Percentiles rank a stretch among this genome's conserved stretches.
phyloP scores from a whole-genome alignment of 177 flowering plant species.

The Vitis hybrid region DNA sequence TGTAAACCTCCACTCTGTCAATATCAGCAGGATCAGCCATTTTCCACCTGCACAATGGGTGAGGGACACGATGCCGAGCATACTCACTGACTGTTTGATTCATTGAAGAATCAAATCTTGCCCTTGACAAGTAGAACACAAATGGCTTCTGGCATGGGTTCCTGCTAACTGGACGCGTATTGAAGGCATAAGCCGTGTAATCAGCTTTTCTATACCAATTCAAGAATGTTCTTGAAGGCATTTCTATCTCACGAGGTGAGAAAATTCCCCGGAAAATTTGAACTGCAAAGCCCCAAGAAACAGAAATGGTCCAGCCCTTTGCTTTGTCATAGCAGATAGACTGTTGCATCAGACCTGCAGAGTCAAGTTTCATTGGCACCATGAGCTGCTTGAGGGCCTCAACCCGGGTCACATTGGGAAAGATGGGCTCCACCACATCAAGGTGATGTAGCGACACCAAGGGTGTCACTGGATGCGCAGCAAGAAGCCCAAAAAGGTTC shows the following conservation, averaged over 20 bases:
- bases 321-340: slow-evolving; percentile 71
- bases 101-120: slow-evolving; percentile 21
- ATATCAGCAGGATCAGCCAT: slow-evolving; percentile 62
- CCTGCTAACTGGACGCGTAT: slow-evolving; percentile 78
- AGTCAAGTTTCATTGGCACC: slow-evolving; percentile 56
- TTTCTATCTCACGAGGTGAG: slow-evolving; percentile 81
- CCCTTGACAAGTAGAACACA: slow-evolving; percentile 62
- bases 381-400: slow-evolving; percentile 49
- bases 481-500: slow-evolving; percentile 66
- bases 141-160: slow-evolving; percentile 87
- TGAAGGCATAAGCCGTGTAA: slow-evolving; percentile 87
- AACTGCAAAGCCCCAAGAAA: slow-evolving; percentile 92
- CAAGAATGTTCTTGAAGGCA: slow-evolving; percentile 86
- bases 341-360: slow-evolving; percentile 73
- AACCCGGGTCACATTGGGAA: slow-evolving; percentile 56
- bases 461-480: slow-evolving; percentile 74
- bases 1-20: slow-evolving; percentile 49
- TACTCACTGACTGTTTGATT: slow-evolving; percentile 59
- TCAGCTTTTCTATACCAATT: slow-evolving; percentile 88
- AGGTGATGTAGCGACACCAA: slow-evolving; percentile 74
- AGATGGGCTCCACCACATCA: slow-evolving; percentile 75
- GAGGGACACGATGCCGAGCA: slow-evolving; percentile 44
- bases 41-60: slow-evolving; percentile 78
- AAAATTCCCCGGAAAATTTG: slow-evolving; percentile 73
- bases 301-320: slow-evolving; percentile 73